Conservation (phyloP, 495 filamentous ascomycete species). For the Aspergillus cavernicola region DNA sequence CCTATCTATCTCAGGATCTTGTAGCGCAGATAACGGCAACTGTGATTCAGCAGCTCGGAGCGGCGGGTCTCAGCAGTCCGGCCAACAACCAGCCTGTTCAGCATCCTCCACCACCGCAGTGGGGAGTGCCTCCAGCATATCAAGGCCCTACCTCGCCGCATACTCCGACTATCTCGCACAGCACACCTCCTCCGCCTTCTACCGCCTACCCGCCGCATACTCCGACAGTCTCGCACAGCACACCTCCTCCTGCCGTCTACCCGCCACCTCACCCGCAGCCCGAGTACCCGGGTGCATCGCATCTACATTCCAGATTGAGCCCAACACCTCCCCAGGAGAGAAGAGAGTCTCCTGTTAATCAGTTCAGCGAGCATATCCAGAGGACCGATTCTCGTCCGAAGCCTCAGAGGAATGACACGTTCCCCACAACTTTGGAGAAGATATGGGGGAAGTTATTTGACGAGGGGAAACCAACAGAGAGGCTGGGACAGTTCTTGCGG, state of each 20-base stretch:
- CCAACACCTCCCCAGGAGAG: constrained; percentile 23
- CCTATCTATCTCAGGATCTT: constrained; percentile 47
- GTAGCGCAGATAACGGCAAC: constrained; percentile 50
- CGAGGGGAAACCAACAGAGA: constrained; percentile 60
- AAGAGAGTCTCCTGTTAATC: constrained; percentile 32
- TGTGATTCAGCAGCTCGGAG: constrained; percentile 52
- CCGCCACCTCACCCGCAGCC: constrained; percentile 41
- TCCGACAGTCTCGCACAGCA: constrained; percentile 17
- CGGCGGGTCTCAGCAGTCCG: constrained; percentile 36
- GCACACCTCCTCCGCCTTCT: constrained; percentile 25
- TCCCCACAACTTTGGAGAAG: constrained; percentile 57
- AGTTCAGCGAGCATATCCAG: constrained; percentile 28
- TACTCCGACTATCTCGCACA: constrained; percentile 18
- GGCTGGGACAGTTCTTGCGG: constrained; percentile 67
- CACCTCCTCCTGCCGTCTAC: constrained; percentile 26
- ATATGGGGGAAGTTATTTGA: constrained; percentile 80
- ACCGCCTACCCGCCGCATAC: constrained; percentile 32
- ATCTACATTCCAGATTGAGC: constrained; percentile 22
- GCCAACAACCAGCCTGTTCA: constrained; percentile 26
- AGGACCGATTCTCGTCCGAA: constrained; percentile 38
- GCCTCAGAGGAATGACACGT: constrained; percentile 42
- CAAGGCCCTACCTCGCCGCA: constrained; percentile 27
- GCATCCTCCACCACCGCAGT: constrained; percentile 31
- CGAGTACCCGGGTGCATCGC: constrained; percentile 22
- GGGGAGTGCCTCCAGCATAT: constrained; percentile 24